Percentiles rank a stretch among this genome's conserved stretches.
phyloP scores from a whole-genome alignment of 805 yeast species.

The Wickerhamiella dianesei region DNA sequence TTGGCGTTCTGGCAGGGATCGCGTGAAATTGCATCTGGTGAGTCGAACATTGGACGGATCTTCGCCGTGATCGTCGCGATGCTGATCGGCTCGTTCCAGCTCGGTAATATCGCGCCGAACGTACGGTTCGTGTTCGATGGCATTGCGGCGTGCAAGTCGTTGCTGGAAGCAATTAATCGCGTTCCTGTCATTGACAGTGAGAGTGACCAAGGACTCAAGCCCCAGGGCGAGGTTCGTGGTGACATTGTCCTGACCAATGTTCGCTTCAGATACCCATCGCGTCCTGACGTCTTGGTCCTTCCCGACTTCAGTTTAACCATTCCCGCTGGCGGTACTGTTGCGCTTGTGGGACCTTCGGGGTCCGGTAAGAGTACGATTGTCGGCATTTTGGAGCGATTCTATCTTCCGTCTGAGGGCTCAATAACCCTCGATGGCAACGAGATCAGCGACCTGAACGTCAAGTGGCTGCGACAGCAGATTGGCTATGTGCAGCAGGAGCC shows the following conservation, averaged over 20 bases:
- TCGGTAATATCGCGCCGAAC: constrained; percentile 31
- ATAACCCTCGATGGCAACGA: constrained; percentile 78
- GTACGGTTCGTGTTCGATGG: constrained; percentile 28
- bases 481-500: constrained; percentile 97
- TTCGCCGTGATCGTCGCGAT: constrained; percentile 29
- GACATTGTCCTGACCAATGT: constrained; percentile 75
- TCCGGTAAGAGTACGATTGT: constrained; percentile 88
- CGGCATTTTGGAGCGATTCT: constrained; percentile 74
- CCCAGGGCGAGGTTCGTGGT: constrained; percentile 30
- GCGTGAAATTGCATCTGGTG: constrained; percentile 25
- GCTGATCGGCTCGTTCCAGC: constrained; percentile 31
- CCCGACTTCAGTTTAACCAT: constrained; percentile 62
- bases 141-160: constrained; percentile 29
- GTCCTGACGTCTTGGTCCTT: constrained; percentile 71
- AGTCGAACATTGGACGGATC: constrained; percentile 24
- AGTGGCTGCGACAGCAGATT: constrained; percentile 57
- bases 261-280: constrained; percentile 68
- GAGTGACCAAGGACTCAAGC: constrained; percentile 19
- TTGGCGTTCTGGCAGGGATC: constrained; percentile 33
- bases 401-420: constrained; percentile 62
- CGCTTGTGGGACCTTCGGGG: constrained; percentile 93
- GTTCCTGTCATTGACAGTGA: constrained; percentile 29
- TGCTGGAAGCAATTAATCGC: constrained; percentile 33
- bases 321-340: constrained; percentile 83
- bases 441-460: constrained; percentile 55